These are phyloP conservation scores for Alternaria sp. DNA, from an alignment of 2,329 filamentous ascomycete species.

Conservation along the genomic window DNA sequence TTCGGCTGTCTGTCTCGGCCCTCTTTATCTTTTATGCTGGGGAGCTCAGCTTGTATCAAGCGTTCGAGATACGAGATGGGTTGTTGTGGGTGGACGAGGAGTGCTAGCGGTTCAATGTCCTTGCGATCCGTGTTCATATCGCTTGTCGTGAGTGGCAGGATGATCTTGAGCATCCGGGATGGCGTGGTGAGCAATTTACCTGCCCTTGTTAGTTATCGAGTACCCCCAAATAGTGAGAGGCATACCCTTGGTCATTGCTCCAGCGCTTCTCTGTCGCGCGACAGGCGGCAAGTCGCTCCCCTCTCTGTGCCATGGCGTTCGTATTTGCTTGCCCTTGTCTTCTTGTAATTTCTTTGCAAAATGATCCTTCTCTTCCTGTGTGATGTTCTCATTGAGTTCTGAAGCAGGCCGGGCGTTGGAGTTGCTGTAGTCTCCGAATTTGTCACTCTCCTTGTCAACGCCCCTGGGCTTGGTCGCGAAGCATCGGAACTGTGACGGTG, in stretches of 20 bases:
- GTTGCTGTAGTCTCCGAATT: constrained; percentile 34
- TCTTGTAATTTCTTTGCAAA: constrained; percentile 54
- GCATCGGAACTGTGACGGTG: constrained; percentile 7
- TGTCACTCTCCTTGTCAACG: constrained; percentile 22
- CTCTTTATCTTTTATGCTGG: constrained; percentile 67
- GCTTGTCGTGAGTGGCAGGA: constrained; percentile 74
- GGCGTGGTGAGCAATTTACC: constrained; percentile 84
- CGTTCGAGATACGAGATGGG: constrained; percentile 90
- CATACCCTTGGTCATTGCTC: constrained; percentile 71
- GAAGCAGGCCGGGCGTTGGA: constrained; percentile 49
- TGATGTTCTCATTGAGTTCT: constrained; percentile 55
- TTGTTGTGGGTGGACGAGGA: constrained; percentile 88
- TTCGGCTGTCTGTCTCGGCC: constrained; percentile 74
- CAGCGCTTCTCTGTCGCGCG: constrained; percentile 58
- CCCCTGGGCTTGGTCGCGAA: background rate
- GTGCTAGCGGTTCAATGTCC: constrained; percentile 81
- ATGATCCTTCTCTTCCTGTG: constrained; percentile 56
- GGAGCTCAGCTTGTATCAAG: constrained; percentile 86
- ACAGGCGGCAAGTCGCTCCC: constrained; percentile 68
- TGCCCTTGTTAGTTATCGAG: constrained; percentile 39
- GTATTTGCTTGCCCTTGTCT: constrained; percentile 64
- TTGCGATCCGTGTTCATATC: constrained; percentile 69
- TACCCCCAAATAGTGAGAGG: background rate
- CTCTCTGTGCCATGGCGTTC: constrained; percentile 72
- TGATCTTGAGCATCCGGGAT: constrained; percentile 79